Base-by-base conservation (phyloP, 2,329 filamentous ascomycete genomes). In the Fusarium chaquense region DNA sequence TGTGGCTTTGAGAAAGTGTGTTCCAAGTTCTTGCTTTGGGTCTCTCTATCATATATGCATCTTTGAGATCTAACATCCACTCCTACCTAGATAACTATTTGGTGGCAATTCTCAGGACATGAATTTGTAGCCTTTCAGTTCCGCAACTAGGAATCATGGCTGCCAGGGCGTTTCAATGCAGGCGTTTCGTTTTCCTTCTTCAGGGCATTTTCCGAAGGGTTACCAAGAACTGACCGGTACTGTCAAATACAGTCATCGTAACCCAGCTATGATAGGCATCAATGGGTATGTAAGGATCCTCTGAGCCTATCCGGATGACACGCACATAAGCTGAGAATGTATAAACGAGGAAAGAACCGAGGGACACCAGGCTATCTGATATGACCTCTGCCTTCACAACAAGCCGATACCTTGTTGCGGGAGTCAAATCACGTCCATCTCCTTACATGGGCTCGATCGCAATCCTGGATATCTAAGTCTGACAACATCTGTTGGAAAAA, bases 281-380 rank as follows among this genome's bases (percentile, higher is more conserved):
- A 35, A 57, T 58, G 38, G 50, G 18, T 43, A 61, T 61, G 47
- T 62, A 65, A 58, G 61, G 22, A 62, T 54, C 41, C 44, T 41
- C 35, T 43, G 24, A 46, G n/a, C 20, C 43, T 47, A 59, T 52
- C 38, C 26, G 41, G 18, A 28, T 32, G 33, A 47, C 45, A 65
- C 47, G 22, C 12, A 54, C 11, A 22, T 52, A 6, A 12, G 20
- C 49, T 16, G 26, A 6, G n/a, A 30, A 28, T 18, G 13, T 15
- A 12, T 41, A 18, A 24, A 20, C 36, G 18, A 49, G 53, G 46
- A 44, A 44, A 30, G 6, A 54, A 50, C 12, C 12, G 22, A 30
- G 55, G 58, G 30, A 36, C 24, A 22, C 50, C 32, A 38, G 36
- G 20, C 24, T 60, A 51, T 50, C 55, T 56, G 41, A 24, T 32